Evolutionary conservation across 108 stramenopile genomes (phyloP), one percentile per base, ranked within the genome.

Genomic region (Skeletonema grethae): DNA sequence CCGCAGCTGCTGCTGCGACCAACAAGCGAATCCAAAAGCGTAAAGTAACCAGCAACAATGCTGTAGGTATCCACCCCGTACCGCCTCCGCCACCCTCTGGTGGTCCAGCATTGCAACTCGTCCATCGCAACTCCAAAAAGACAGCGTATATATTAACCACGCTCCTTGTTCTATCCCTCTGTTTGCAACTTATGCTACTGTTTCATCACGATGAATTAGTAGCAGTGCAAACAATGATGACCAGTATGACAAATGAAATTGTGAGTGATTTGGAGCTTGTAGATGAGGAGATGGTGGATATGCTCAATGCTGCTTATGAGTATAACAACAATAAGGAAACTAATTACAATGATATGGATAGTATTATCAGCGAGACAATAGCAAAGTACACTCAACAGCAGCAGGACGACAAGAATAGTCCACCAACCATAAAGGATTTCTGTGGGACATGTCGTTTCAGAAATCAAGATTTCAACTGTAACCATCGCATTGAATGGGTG

Each of bases 131-230:
- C 29, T 31, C 48, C 60, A 62, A 57, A 30, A 57, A 38, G 7
- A 61, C 73, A 0, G 67, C 68, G 38, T 50, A 45, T 12, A 57
- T 78, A 55, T 65, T 78, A 16, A 57, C 77, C 43, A 35, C 70
- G 50, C 65, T 78, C 8, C 58, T 78, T 10, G 11, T 58, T 18
- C 3, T 78, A 11, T 71, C 77, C 12, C 50, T 78, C 15, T 24
- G 43, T 58, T 31, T 67, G 12, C 77, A 78, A 61, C 32, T 71
- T 32, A 29, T 67, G n/a, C 43, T 78, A 43, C 1, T 78, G 1
- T 30, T 50, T 7, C 59, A 67, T 63, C 70, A 71, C 24, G 77
- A 72, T 28, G 50, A 71, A 6, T 7, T 71, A 11, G 7, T 71
- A 1, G 28, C 67, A 9, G 39, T 61, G 46, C 46, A 65, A 28